A percentile compares a stretch with the other conserved stretches of the same genome.
Conservation (phyloP, 345 rosid species). For the Gynandropsis gynandra region DNA sequence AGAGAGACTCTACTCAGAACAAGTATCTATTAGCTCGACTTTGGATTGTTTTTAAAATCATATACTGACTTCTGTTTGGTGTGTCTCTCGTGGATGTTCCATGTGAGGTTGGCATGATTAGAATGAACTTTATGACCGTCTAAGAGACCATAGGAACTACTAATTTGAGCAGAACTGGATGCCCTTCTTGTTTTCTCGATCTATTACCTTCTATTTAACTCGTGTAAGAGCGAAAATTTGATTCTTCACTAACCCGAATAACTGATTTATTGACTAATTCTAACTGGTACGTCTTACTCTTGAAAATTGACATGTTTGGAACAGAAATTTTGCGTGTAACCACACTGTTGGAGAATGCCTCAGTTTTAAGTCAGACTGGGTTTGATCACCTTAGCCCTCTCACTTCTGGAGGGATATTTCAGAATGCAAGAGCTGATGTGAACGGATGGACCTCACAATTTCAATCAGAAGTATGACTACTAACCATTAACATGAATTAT, state of each 20-base stretch:
- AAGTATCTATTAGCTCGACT: background rate
- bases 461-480: constrained; percentile 99
- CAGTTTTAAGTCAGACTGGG: constrained; percentile 96
- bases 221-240: constrained; percentile 20
- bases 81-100: background rate
- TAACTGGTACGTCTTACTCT: constrained; percentile 92
- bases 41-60: constrained; percentile 10
- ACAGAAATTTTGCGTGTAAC: constrained; percentile 99
- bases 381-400: constrained; percentile 93
- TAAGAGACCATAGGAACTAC: constrained; percentile 5
- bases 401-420: constrained; percentile 83
- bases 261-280: constrained; percentile 66
- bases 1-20: background rate
- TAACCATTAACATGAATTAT: constrained; percentile 96
- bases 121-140: constrained; percentile 5
- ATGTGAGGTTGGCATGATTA: constrained; percentile 12
- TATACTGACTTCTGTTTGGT: background rate
- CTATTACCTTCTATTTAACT: constrained; percentile 21
- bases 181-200: constrained; percentile 20
- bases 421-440: constrained; percentile 91
- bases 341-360: constrained; percentile 97
- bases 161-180: constrained; percentile 1
- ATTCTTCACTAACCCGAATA: constrained; percentile 40
- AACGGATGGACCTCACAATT: constrained; percentile 87
- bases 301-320: constrained; percentile 95